phyloP scores from a whole-genome alignment of 257 asterid genomes.

The Buddleja alternifolia region DNA sequence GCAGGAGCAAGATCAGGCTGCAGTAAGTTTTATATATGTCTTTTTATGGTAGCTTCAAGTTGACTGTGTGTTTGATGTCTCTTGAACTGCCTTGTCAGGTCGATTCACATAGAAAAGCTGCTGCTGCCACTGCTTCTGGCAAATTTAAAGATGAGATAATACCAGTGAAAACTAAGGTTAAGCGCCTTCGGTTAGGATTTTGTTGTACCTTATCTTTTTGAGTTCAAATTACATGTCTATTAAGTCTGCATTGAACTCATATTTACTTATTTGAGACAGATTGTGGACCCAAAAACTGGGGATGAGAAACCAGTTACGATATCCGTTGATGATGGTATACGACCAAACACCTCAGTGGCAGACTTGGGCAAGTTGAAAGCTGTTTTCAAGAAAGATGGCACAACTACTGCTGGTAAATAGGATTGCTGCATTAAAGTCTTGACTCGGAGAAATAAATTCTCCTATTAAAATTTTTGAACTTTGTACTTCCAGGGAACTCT shows the following conservation, averaged over 20 bases:
- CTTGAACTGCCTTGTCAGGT: constrained; percentile 51
- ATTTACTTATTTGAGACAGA: constrained; percentile 41
- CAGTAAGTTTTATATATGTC: constrained; percentile 55
- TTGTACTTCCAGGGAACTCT: constrained; percentile 69
- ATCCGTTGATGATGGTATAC: constrained; percentile 89
- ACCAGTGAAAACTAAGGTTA: constrained; percentile 87
- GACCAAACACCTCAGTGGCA: constrained; percentile 65
- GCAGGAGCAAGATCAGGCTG: constrained; percentile 98
- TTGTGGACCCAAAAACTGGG: constrained; percentile 95
- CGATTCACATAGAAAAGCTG: constrained; percentile 94
- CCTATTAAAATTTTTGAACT: constrained; percentile 14
- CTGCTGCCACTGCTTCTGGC: constrained; percentile 97
- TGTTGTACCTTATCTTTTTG: neutral
- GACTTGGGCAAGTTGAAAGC: constrained; percentile 83
- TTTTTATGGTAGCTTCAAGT: constrained; percentile 9
- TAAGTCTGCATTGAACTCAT: constrained; percentile 20
- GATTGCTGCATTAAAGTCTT: neutral
- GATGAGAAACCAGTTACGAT: constrained; percentile 86
- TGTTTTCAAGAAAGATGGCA: constrained; percentile 97
- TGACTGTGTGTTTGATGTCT: neutral
- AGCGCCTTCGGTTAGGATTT: neutral
- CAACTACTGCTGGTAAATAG: constrained; percentile 91
- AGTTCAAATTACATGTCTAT: neutral
- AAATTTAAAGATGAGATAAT: constrained; percentile 92
- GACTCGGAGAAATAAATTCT: constrained; percentile 18